These are phyloP conservation scores for Xylaria sp. DNA, from an alignment of 2,329 filamentous ascomycete species.

Conservation along the genomic window DNA sequence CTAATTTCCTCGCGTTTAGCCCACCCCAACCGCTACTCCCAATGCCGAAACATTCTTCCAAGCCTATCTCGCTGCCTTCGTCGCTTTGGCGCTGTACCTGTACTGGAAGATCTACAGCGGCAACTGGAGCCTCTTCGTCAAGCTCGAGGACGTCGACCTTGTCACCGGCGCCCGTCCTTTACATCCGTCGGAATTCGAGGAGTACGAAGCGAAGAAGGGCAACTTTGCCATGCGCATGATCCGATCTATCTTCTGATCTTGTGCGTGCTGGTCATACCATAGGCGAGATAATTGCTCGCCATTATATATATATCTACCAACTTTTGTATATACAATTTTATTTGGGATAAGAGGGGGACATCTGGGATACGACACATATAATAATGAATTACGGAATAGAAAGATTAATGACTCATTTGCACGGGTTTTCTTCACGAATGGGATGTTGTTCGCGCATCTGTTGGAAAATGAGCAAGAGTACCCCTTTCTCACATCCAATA, in stretches of 20 bases:
- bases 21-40: slow-evolving; percentile 31
- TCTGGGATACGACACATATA: slow-evolving; percentile 1
- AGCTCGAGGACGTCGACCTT: slow-evolving; percentile 56
- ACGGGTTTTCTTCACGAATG: no score
- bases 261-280: no score
- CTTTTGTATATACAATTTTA: no score
- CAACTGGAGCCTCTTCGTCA: slow-evolving; percentile 53
- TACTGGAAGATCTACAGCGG: slow-evolving; percentile 57
- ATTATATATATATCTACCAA: no score
- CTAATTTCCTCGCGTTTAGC: slow-evolving; percentile 28
- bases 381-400: not conserved
- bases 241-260: slow-evolving; percentile 15
- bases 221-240: slow-evolving; percentile 14
- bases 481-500: no score
- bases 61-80: slow-evolving; percentile 50
- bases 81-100: slow-evolving; percentile 55
- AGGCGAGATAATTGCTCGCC: no score
- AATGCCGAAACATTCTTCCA: slow-evolving; percentile 52
- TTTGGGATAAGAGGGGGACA: not conserved
- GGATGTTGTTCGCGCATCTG: no score
- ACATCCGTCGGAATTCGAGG: slow-evolving; percentile 42
- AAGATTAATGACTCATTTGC: not conserved
- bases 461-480: no score
- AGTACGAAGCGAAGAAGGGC: slow-evolving; percentile 21
- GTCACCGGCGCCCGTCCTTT: slow-evolving; percentile 52